A percentile compares a stretch with the other conserved stretches of the same genome.
Evolutionary conservation across 371 early-diverging fungal species (phyloP).

Genomic region (Mucor indicus): DNA sequence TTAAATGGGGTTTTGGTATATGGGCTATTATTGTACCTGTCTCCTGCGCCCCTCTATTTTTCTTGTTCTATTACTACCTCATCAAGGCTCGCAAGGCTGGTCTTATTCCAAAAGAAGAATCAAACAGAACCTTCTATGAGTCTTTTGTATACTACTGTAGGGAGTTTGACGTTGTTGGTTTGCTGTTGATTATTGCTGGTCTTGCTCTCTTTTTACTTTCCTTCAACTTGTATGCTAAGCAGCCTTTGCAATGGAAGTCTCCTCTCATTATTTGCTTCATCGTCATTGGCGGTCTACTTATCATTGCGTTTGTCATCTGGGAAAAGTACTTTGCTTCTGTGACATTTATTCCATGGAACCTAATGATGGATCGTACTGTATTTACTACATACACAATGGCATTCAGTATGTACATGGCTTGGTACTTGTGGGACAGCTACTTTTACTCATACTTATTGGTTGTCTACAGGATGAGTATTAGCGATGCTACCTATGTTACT

Average conservation of each 20-base stretch:
- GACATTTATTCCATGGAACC: constrained; percentile 18
- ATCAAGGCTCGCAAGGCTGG: constrained; percentile 19
- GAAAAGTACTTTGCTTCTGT: constrained; percentile 9
- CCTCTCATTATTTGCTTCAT: constrained; percentile 17
- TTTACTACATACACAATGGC: constrained; percentile 17
- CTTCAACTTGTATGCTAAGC: constrained; percentile 11
- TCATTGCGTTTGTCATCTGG: constrained; percentile 10
- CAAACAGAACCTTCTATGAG: constrained; percentile 3
- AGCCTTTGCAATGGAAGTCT: constrained; percentile 10
- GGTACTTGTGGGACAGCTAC: constrained; percentile 17
- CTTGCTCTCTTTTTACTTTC: constrained; percentile 13
- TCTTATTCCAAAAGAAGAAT: constrained; percentile 6
- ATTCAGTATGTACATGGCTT: constrained; percentile 7
- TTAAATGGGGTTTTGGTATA: constrained; percentile 22
- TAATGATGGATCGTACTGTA: constrained; percentile 16
- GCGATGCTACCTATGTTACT: constrained; percentile 10
- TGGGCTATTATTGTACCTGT: constrained; percentile 17
- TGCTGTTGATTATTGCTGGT: constrained; percentile 14
- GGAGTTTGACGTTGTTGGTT: constrained; percentile 13
- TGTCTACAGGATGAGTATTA: constrained; percentile 8
- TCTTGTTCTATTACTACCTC: constrained; percentile 14
- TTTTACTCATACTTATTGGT: constrained; percentile 21
- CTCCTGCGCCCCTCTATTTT: constrained; percentile 4
- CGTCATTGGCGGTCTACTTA: constrained; percentile 6
- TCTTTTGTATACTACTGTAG: constrained; percentile 1